A percentile compares a stretch with the other conserved stretches of the same genome.
Conservation (phyloP, 192 early-diverging fungal genomes). For the Coemansia guatemalensis region DNA sequence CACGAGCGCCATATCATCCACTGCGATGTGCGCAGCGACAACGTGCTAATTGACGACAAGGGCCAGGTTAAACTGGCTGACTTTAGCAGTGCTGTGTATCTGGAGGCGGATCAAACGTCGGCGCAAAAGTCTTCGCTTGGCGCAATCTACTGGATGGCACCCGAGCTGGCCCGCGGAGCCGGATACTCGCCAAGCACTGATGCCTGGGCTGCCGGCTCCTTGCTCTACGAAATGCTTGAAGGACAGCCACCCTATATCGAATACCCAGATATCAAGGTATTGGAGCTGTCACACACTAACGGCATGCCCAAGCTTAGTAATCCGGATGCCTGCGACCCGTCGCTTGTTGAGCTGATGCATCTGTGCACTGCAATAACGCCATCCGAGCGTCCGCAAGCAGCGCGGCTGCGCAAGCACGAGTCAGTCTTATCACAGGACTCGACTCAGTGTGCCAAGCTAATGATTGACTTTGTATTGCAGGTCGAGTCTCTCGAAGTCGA, state of each 20-base stretch:
- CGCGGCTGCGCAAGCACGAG: conserved; percentile 50
- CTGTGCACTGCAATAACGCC: conserved; percentile 29
- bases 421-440: conserved; percentile 26
- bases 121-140: conserved; percentile 48
- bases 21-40: conserved; percentile 57
- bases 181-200: conserved; percentile 46
- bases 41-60: conserved; percentile 52
- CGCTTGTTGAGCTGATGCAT: conserved; percentile 39
- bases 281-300: conserved; percentile 49
- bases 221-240: conserved; percentile 54
- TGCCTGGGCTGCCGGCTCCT: conserved; percentile 53
- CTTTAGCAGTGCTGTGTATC: conserved; percentile 50
- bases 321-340: conserved; percentile 26
- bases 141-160: conserved; percentile 57
- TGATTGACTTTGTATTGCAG: conserved; percentile 50
- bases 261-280: conserved; percentile 52
- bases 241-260: conserved; percentile 57
- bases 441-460: conserved; percentile 39
- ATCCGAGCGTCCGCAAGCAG: conserved; percentile 31
- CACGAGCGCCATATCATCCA: conserved; percentile 48
- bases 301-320: conserved; percentile 40
- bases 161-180: conserved; percentile 51
- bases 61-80: conserved; percentile 72
- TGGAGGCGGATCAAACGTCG: conserved; percentile 39
- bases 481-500: conserved; percentile 49